phyloP scores from a whole-genome alignment of 2,329 filamentous ascomycete genomes.

The Aspergillus sp. region DNA sequence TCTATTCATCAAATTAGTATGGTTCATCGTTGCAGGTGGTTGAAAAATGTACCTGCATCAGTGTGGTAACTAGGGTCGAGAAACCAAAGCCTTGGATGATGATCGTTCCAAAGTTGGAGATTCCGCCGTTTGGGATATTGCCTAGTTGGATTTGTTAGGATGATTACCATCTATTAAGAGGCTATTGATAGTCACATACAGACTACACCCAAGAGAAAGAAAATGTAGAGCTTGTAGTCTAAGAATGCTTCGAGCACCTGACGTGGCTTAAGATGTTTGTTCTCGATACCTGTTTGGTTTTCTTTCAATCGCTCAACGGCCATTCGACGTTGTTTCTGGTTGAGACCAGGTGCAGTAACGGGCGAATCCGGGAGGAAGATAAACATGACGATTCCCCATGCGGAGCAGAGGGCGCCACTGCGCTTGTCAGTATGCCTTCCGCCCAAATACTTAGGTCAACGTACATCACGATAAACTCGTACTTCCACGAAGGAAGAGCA shows the following conservation, averaged over 20 bases:
- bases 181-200: constrained; percentile 15
- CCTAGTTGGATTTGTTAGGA: constrained; percentile 11
- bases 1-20: constrained; percentile 12
- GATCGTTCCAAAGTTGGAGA: constrained; percentile 53
- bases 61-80: constrained; percentile 46
- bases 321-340: constrained; percentile 46
- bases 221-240: constrained; percentile 55
- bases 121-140: constrained; percentile 52
- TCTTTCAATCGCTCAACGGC: constrained; percentile 49
- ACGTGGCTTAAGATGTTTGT: constrained; percentile 48
- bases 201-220: constrained; percentile 47
- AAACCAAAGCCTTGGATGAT: constrained; percentile 56
- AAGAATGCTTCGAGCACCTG: constrained; percentile 52
- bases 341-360: constrained; percentile 48
- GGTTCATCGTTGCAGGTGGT: not conserved
- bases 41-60: constrained; percentile 39
- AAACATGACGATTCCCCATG: constrained; percentile 55
- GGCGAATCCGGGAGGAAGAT: constrained; percentile 54
- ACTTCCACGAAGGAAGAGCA: constrained; percentile 56
- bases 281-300: constrained; percentile 56
- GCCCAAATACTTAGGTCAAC: not conserved
- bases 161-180: not conserved
- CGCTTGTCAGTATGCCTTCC: not conserved
- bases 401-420: constrained; percentile 47
- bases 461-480: constrained; percentile 60